Base-by-base conservation (phyloP, 139 green algal genomes). In the Chlorella vulgaris region DNA sequence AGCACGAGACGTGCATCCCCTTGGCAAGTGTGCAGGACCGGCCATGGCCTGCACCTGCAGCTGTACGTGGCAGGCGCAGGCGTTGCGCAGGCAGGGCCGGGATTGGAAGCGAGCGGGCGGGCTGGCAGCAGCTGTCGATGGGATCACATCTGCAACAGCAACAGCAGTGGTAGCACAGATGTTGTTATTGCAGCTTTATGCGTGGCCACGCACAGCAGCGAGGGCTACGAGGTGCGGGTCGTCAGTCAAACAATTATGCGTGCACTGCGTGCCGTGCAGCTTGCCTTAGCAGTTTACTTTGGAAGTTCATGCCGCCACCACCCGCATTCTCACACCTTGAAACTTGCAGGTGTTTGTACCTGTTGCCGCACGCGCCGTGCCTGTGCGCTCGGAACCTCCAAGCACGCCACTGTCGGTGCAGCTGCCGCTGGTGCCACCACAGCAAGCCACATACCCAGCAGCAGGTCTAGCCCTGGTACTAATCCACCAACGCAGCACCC, bases 271-370 rank as follows among this genome's bases (percentile, higher is more conserved):
- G n/a, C n/a, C n/a, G 38, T 22, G n/a, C 24, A 2, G 2, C 19
- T 4, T 74, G 66, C 66, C 35, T 50, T 33, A 29, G 18, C 18
- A 33, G 61, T 28, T 33, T 68, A n/a, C 29, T 15, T 71, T 8
- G 18, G 5, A 29, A 21, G 28, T 65, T 65, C 18, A 15, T 65
- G 55, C 21, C 5, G 22, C 55, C 47, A 24, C n/a, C 55, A 15
- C 55, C 18, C 55, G 15, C 55, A 55, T 24, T 10, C 47, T 55
- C 15, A 55, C 55, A n/a, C 55, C 22, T n/a, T 65, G 18, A n/a
- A n/a, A 3, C 24, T 5, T 36, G 73, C 73, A 79, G 73, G 73
- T 35, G 0, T 79, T 69, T 55, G 53, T 79, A 35, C 73, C 73
- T 2, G 6, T 79, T 26, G n/a, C 73, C 8, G 73, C 73, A 2